These are phyloP conservation scores for Crithidia expoeki DNA, from an alignment of 208 protist species.

Conservation along the genomic window DNA sequence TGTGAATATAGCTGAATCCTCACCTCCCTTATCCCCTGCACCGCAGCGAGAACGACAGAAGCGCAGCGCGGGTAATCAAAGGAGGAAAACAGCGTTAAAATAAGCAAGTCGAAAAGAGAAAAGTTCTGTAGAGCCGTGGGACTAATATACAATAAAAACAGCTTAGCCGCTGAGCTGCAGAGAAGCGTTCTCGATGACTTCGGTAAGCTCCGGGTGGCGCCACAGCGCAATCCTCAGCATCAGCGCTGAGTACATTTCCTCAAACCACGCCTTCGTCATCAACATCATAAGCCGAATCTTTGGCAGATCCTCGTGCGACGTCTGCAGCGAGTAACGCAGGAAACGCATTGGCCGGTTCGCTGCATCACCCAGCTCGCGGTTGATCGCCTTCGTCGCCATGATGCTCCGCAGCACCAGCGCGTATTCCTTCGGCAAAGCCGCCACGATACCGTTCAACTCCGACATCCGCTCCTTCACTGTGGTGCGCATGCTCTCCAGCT, in stretches of 20 bases:
- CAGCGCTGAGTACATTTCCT: constrained; percentile 57
- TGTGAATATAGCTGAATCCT: background rate
- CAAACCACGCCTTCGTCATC: constrained; percentile 58
- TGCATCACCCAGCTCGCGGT: constrained; percentile 73
- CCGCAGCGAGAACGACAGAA: no score
- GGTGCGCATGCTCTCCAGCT: constrained; percentile 69
- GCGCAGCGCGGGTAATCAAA: no score
- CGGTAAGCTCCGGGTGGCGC: constrained; percentile 62
- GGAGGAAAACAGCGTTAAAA: constrained; percentile 4
- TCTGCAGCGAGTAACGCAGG: constrained; percentile 73
- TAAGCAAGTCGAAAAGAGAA: constrained; percentile 5
- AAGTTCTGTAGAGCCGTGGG: background rate
- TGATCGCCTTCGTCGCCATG: constrained; percentile 88
- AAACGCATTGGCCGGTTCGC: constrained; percentile 82
- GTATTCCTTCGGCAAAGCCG: constrained; percentile 82
- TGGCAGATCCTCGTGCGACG: constrained; percentile 46
- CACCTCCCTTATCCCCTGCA: background rate
- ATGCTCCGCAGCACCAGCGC: constrained; percentile 88
- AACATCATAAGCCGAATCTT: constrained; percentile 39
- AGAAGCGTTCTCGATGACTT: constrained; percentile 40
- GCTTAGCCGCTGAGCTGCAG: constrained; percentile 63
- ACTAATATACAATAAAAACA: background rate
- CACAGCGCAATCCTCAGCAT: constrained; percentile 60
- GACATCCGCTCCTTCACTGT: constrained; percentile 77
- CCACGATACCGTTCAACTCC: constrained; percentile 81